Percentiles rank a stretch among this genome's conserved stretches.
phyloP scores from a whole-genome alignment of 73 alveolate species.

The Effrenium voratum region DNA sequence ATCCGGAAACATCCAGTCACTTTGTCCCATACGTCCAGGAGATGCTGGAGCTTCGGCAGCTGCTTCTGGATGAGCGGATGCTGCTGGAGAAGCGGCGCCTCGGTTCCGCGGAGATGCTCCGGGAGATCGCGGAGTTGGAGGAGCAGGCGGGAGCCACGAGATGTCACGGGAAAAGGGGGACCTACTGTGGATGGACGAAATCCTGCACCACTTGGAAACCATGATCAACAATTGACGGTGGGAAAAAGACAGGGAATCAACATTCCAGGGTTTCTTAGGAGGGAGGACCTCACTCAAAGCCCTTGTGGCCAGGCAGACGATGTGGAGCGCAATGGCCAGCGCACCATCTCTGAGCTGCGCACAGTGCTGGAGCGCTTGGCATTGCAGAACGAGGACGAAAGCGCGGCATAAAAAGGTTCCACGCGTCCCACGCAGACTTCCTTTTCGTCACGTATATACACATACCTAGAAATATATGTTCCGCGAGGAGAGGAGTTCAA shows the following conservation, averaged over 20 bases:
- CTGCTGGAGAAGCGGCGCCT: constrained; percentile 37
- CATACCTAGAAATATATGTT: too few relatives aligned
- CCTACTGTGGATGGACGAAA: neutral
- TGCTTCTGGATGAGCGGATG: constrained; percentile 42
- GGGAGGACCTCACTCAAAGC: too few relatives aligned
- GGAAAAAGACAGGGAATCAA: too few relatives aligned
- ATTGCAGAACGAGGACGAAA: neutral
- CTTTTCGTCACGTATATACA: too few relatives aligned
- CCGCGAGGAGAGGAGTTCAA: too few relatives aligned
- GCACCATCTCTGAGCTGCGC: constrained; percentile 14
- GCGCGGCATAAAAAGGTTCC: too few relatives aligned
- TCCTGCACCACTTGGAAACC: neutral
- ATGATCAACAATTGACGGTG: neutral
- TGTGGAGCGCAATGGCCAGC: constrained; percentile 68
- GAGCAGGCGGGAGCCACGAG: constrained; percentile 6
- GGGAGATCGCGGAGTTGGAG: constrained; percentile 43
- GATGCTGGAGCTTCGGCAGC: constrained; percentile 25
- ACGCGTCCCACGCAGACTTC: too few relatives aligned
- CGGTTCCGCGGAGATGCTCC: constrained; percentile 31
- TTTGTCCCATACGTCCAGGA: neutral
- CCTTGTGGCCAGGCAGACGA: constrained; percentile 82
- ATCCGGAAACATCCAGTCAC: too few relatives aligned
- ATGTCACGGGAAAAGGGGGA: neutral
- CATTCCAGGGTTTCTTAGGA: too few relatives aligned
- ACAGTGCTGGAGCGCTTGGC: constrained; percentile 6